These are phyloP conservation scores for Knoxdaviesia capensis DNA, from an alignment of 2,329 filamentous ascomycete genomes.

Conservation along the genomic window DNA sequence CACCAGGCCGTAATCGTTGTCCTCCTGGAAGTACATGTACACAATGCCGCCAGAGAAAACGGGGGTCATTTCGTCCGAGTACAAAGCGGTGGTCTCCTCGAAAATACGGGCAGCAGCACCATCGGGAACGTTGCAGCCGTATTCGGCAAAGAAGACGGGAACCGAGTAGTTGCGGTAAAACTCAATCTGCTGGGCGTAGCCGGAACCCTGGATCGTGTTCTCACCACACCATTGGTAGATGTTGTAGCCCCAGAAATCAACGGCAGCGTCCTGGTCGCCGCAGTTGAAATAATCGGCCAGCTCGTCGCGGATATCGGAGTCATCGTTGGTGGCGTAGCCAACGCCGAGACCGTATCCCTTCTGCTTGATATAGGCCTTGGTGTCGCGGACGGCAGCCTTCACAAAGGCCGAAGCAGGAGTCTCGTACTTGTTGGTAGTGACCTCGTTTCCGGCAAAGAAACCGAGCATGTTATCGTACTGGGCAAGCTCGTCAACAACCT, in stretches of 20 bases:
- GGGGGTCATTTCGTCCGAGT: conserved; percentile 56
- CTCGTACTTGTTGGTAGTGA: conserved; percentile 76
- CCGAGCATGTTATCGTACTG: conserved; percentile 83
- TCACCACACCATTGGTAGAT: conserved; percentile 98
- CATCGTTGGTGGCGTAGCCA: conserved; percentile 92
- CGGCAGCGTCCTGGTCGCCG: conserved; percentile 41
- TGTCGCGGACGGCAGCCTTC: conserved; percentile 93
- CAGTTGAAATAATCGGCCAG: conserved; percentile 94
- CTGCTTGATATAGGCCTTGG: conserved; percentile 77
- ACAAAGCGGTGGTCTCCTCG: conserved; percentile 69
- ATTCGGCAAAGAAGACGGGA: conserved; percentile 96
- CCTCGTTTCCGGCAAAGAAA: conserved; percentile 98
- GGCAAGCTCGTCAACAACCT: conserved; percentile 61
- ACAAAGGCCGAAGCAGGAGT: conserved; percentile 82
- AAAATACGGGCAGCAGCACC: conserved; percentile 53
- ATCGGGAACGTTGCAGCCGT: conserved; percentile 64
- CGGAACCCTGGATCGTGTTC: conserved; percentile 55
- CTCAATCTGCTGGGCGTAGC: conserved; percentile 62
- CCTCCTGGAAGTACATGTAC: conserved; percentile 95
- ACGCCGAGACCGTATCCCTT: conserved; percentile 73
- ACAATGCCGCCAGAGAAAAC: conserved; percentile 95
- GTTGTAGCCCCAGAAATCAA: conserved; percentile 99
- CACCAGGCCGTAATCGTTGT: conserved; percentile 73
- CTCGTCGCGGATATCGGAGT: conserved; percentile 58
- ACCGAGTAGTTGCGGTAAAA: conserved; percentile 84